phyloP scores from a whole-genome alignment of 1,284 basidiomycete species.

The Mycena citricolor region DNA sequence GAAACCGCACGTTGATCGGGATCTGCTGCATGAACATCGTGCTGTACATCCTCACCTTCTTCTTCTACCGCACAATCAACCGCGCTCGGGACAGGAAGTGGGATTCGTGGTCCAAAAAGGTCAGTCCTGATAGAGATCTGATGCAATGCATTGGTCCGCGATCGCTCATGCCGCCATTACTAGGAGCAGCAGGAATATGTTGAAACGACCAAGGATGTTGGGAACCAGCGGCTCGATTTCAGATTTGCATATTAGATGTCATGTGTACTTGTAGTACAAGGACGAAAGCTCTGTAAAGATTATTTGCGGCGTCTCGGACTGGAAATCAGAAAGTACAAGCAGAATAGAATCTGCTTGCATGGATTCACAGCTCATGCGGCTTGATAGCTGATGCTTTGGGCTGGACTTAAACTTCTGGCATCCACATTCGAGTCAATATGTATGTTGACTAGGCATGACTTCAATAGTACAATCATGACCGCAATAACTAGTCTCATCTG shows the following conservation, averaged over 20 bases:
- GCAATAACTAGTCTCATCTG: too few species aligned
- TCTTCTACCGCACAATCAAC: conserved; percentile 59
- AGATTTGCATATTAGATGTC: conserved; percentile 54
- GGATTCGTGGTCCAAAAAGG: conserved; percentile 52
- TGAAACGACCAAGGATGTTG: conserved; percentile 56
- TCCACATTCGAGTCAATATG: too few species aligned
- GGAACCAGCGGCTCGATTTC: conserved; percentile 59
- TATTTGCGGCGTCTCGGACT: too few species aligned
- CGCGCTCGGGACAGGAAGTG: conserved; percentile 50
- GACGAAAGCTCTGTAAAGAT: too few species aligned
- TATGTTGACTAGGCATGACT: too few species aligned
- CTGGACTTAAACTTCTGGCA: too few species aligned
- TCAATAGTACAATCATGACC: too few species aligned
- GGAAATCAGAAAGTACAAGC: too few species aligned
- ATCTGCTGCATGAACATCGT: conserved; percentile 47
- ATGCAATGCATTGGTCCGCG: conserved; percentile 11
- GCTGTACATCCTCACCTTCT: conserved; percentile 49
- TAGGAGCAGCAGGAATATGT: conserved; percentile 58
- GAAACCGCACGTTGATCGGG: conserved; percentile 44
- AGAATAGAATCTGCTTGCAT: too few species aligned
- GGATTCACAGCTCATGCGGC: too few species aligned
- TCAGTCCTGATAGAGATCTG: conserved; percentile 22
- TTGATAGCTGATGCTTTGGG: too few species aligned
- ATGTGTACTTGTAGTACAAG: too few species aligned
- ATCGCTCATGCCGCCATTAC: conserved; percentile 2